A percentile compares a stretch with the other conserved stretches of the same genome.
Evolutionary conservation across 2,329 filamentous ascomycete genomes (phyloP).

Genomic region (Biscogniauxia sp.): DNA sequence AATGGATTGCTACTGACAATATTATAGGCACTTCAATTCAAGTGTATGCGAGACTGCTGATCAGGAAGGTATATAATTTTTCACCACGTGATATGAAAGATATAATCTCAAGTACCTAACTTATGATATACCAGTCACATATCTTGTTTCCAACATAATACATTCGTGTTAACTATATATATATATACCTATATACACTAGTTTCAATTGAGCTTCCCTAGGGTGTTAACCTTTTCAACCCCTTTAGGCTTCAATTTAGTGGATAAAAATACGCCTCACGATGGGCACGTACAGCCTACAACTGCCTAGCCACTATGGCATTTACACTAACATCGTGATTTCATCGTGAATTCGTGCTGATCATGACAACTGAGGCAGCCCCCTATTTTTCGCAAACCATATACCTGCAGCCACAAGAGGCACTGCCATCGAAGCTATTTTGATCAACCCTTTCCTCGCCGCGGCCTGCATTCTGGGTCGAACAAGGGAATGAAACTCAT

Average conservation of each 20-base stretch:
- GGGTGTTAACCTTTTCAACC: not conserved
- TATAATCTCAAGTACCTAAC: not conserved
- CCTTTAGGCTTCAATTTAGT: not conserved
- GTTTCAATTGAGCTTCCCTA: too few relatives aligned
- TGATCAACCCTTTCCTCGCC: slow-evolving; percentile 26
- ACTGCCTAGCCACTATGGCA: not conserved
- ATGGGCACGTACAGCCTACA: not conserved
- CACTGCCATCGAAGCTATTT: slow-evolving; percentile 17
- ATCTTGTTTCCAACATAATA: too few relatives aligned
- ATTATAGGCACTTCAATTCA: slow-evolving; percentile 15
- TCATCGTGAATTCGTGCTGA: not conserved
- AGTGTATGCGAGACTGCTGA: slow-evolving; percentile 10
- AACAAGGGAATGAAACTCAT: slow-evolving; percentile 21
- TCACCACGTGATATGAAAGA: not conserved
- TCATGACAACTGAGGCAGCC: slow-evolving; percentile 10
- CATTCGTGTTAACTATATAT: too few relatives aligned
- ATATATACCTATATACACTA: too few relatives aligned
- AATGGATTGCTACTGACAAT: slow-evolving; percentile 3
- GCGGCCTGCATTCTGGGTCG: slow-evolving; percentile 25
- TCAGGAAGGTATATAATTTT: not conserved
- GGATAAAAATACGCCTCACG: not conserved
- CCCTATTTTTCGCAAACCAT: slow-evolving; percentile 18
- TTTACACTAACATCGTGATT: not conserved
- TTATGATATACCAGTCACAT: not conserved
- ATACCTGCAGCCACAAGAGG: slow-evolving; percentile 17